Evolutionary conservation across 2,329 filamentous ascomycete genomes (phyloP).

Genomic region (Elsinoe necatrix): DNA sequence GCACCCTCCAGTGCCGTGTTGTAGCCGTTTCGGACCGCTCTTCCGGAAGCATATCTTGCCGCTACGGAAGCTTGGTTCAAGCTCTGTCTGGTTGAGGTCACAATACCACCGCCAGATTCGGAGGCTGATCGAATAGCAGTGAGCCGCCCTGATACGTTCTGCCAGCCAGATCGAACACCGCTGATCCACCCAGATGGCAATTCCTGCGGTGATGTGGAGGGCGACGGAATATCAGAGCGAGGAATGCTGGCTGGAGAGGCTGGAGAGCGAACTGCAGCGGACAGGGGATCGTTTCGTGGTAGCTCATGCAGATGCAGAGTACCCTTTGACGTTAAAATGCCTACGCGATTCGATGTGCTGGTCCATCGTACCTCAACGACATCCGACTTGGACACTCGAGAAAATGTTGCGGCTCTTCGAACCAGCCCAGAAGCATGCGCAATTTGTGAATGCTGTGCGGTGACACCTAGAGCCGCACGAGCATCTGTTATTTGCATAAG

Average conservation of each 20-base stretch:
- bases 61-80: conserved; percentile 36
- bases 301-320: conserved; percentile 90
- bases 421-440: conserved; percentile 37
- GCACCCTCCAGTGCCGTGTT: conserved; percentile 62
- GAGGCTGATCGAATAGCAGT: conserved; percentile 14
- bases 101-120: conserved; percentile 11
- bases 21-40: conserved; percentile 63
- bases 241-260: conserved; percentile 1
- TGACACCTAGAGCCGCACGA: conserved; percentile 20
- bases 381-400: conserved; percentile 81
- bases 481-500: conserved; percentile 51
- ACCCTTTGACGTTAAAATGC: conserved; percentile 87
- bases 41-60: conserved; percentile 54
- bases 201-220: conserved; percentile 18
- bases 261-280: conserved; percentile 9
- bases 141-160: conserved; percentile 15
- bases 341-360: conserved; percentile 71
- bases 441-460: conserved; percentile 14
- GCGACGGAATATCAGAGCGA: conserved; percentile 16
- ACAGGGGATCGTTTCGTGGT: conserved; percentile 36
- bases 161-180: conserved; percentile 17
- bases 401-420: conserved; percentile 79
- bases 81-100: conserved; percentile 12
- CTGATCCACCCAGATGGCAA: conserved; percentile 18
- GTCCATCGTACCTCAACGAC: conserved; percentile 88